phyloP scores from a whole-genome alignment of 73 alveolate genomes.

The Symbiodinium pilosum region DNA sequence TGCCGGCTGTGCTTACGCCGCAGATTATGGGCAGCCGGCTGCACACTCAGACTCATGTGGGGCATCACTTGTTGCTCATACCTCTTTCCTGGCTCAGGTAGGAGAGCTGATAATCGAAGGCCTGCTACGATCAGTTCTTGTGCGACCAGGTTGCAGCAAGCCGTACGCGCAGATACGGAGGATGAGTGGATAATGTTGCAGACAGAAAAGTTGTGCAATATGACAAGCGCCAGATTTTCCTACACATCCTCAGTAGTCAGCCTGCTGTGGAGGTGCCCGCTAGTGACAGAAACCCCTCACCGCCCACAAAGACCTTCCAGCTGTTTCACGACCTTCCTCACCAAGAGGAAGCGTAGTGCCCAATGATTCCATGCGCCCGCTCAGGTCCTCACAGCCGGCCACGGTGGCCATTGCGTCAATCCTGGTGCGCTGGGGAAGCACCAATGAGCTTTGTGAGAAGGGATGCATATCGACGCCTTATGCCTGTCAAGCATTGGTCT shows the following conservation, averaged over 20 bases:
- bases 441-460: too few species aligned
- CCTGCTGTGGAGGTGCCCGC: not conserved
- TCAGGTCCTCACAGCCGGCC: conserved; percentile 43
- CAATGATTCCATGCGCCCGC: too few species aligned
- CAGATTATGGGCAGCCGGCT: conserved; percentile 61
- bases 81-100: not conserved
- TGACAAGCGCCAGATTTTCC: too few species aligned
- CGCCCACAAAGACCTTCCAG: not conserved
- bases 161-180: too few species aligned
- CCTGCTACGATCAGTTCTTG: conserved; percentile 44
- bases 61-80: not conserved
- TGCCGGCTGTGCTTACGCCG: conserved; percentile 4
- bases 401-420: conserved; percentile 50
- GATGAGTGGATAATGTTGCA: too few species aligned
- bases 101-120: conserved; percentile 86
- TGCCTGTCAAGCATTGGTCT: too few species aligned
- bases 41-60: not conserved
- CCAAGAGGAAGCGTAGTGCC: too few species aligned
- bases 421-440: not conserved
- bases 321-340: too few species aligned
- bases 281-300: not conserved
- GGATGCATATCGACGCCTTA: too few species aligned
- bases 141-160: not conserved
- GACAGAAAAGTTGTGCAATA: too few species aligned
- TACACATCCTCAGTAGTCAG: too few species aligned